A percentile compares a stretch with the other conserved stretches of the same genome.
These are phyloP conservation scores for Lophiotrema nucula DNA, from an alignment of 495 filamentous ascomycete species.

Conservation along the genomic window DNA sequence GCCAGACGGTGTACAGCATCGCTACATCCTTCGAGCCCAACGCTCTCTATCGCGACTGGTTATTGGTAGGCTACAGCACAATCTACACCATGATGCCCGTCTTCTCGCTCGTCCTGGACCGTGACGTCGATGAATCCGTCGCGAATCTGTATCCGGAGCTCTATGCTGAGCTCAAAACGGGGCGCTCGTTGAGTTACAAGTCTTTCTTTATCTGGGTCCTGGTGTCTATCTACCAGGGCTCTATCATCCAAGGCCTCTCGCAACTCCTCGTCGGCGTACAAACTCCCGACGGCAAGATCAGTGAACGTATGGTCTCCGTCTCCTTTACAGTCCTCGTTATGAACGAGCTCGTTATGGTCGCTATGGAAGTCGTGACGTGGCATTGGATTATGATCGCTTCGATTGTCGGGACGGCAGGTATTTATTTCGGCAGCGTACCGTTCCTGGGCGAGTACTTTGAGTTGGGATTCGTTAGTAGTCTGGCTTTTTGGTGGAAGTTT, in stretches of 20 bases:
- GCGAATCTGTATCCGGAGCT: constrained; percentile 96
- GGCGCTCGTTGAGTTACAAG: constrained; percentile 79
- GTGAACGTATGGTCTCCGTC: constrained; percentile 74
- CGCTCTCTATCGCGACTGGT: constrained; percentile 92
- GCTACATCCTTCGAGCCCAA: constrained; percentile 87
- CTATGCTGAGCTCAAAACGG: constrained; percentile 90
- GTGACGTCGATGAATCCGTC: constrained; percentile 88
- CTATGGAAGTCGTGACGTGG: constrained; percentile 94
- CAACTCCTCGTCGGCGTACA: constrained; percentile 75
- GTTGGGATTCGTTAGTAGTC: constrained; percentile 69
- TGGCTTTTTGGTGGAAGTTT: constrained; percentile 88
- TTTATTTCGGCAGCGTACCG: constrained; percentile 81
- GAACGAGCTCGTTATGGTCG: constrained; percentile 96
- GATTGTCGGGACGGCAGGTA: constrained; percentile 72
- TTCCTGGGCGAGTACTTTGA: constrained; percentile 91
- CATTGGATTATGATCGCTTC: constrained; percentile 88
- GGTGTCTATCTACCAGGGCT: constrained; percentile 91
- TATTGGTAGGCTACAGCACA: constrained; percentile 94
- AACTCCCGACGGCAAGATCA: constrained; percentile 1
- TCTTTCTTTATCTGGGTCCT: constrained; percentile 98
- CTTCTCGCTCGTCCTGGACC: constrained; percentile 92
- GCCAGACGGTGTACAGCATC: constrained; percentile 96
- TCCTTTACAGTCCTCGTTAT: constrained; percentile 89
- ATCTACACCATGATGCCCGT: constrained; percentile 94
- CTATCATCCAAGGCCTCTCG: constrained; percentile 86